A percentile compares a stretch with the other conserved stretches of the same genome.
phyloP scores from a whole-genome alignment of 163 green algal species.

The Coccomyxa subellipsoidea region DNA sequence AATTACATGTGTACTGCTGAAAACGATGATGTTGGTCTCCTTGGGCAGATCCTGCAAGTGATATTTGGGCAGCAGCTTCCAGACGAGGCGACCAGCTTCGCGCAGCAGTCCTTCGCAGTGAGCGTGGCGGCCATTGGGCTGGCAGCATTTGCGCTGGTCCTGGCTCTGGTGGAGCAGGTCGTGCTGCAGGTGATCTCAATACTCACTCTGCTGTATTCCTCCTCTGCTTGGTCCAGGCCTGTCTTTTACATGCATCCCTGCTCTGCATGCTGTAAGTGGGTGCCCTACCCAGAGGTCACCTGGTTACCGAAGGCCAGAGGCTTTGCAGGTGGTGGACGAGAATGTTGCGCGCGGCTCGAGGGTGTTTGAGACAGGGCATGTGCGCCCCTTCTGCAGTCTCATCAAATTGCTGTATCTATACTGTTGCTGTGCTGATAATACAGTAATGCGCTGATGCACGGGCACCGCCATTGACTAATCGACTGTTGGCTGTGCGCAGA shows the following conservation, averaged over 20 bases:
- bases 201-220: too few relatives aligned
- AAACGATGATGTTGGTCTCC: not conserved
- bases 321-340: conserved; percentile 25
- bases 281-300: too few relatives aligned
- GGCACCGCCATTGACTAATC: not conserved
- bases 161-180: conserved; percentile 47
- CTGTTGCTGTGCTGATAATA: not conserved
- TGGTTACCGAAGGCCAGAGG: too few relatives aligned
- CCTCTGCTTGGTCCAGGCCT: too few relatives aligned
- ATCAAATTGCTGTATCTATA: too few relatives aligned
- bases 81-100: conserved; percentile 13
- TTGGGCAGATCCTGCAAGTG: conserved; percentile 27
- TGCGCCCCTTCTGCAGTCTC: not conserved
- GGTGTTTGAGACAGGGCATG: conserved; percentile 29
- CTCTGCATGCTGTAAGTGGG: too few relatives aligned
- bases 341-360: conserved; percentile 21
- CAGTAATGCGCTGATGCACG: not conserved
- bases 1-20: not conserved
- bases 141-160: conserved; percentile 51
- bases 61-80: conserved; percentile 47
- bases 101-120: conserved; percentile 40
- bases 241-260: too few relatives aligned
- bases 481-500: conserved; percentile 17
- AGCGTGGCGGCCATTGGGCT: conserved; percentile 35
- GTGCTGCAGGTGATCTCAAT: conserved; percentile 28